Base-by-base conservation (phyloP, 2,329 filamentous ascomycete genomes). In the Fusarium circinatum region DNA sequence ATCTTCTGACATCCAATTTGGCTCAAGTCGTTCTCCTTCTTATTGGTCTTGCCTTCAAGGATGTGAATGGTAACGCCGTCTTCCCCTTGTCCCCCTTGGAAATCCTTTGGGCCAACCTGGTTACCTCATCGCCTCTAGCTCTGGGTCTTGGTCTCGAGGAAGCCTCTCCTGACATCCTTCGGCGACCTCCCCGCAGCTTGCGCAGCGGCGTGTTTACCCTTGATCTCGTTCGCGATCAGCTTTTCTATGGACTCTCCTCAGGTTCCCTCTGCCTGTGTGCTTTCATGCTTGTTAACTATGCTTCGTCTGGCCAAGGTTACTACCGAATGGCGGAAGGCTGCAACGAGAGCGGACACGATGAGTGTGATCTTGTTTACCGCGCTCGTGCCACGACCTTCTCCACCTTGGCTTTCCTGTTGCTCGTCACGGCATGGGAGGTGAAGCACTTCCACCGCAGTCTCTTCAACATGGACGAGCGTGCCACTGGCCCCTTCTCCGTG, bases 61-160 rank as follows among this genome's bases (percentile, higher is more conserved):
- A 94, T 76, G 74, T 71, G 1, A 79, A 85, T 5, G 83, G 84
- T 18, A 82, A 89, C 22, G 92, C 91, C 2, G 89, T 94, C 20
- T 94, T 93, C 78, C 92, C 92, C 0, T 85, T 94, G 20, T 91
- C 91, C 2, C 92, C 92, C 1, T 87, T 94, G 8, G 91, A 94
- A 78, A 93, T 94, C 76, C 87, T 94, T 38, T 94, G 92, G 92
- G 91, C 92, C 71, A 94, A 94, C 79, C 89, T 94, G 78, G 88
- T 94, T 60, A 94, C 92, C 4, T 93, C 90, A 3, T 92, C 90
- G 12, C 89, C 93, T 75, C 86, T 93, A 2, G 92, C 92, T 47
- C 89, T 94, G 75, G 92, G 92, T 60, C 86, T 94, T 1, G 92
- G 92, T 11, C 89, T 94, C 68, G 92, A 94, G 78, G 86, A 90